A percentile compares a stretch with the other conserved stretches of the same genome.
Conservation (phyloP, 805 yeast genomes). For the Sugiyamaella smithiae region DNA sequence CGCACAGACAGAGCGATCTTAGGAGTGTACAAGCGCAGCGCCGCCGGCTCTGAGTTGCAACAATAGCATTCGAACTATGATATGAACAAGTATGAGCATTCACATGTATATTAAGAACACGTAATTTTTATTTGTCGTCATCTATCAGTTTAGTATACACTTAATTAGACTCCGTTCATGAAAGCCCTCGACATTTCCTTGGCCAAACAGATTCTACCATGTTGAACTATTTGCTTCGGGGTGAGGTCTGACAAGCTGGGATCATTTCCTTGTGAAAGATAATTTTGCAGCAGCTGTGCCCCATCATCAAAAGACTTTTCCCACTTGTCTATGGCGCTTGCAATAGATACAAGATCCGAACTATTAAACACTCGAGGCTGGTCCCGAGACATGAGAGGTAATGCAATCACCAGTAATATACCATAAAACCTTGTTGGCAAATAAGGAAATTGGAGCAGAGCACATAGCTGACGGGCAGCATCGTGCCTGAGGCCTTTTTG, state of each 20-base stretch:
- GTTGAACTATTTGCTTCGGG: slow-evolving; percentile 13
- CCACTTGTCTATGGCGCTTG: slow-evolving; percentile 27
- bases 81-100: too few relatives aligned
- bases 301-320: slow-evolving; percentile 16
- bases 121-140: too few relatives aligned
- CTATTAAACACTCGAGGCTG: slow-evolving; percentile 19
- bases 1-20: slow-evolving; percentile 6
- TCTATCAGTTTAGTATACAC: neutral
- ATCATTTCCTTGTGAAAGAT: neutral
- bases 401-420: slow-evolving; percentile 21
- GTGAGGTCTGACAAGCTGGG: neutral
- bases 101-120: too few relatives aligned
- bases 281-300: slow-evolving; percentile 19
- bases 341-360: slow-evolving; percentile 19
- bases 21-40: slow-evolving; percentile 10
- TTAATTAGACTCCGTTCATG: slow-evolving; percentile 5
- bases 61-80: too few relatives aligned
- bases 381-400: slow-evolving; percentile 17
- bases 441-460: slow-evolving; percentile 30
- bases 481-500: slow-evolving; percentile 12
- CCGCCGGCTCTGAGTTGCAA: too few relatives aligned
- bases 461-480: slow-evolving; percentile 24
- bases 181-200: slow-evolving; percentile 26
- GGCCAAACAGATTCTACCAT: slow-evolving; percentile 21
- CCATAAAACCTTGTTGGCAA: slow-evolving; percentile 26